These are phyloP conservation scores for Cladosporium oxysporum DNA, from an alignment of 2,329 filamentous ascomycete species.

Conservation along the genomic window DNA sequence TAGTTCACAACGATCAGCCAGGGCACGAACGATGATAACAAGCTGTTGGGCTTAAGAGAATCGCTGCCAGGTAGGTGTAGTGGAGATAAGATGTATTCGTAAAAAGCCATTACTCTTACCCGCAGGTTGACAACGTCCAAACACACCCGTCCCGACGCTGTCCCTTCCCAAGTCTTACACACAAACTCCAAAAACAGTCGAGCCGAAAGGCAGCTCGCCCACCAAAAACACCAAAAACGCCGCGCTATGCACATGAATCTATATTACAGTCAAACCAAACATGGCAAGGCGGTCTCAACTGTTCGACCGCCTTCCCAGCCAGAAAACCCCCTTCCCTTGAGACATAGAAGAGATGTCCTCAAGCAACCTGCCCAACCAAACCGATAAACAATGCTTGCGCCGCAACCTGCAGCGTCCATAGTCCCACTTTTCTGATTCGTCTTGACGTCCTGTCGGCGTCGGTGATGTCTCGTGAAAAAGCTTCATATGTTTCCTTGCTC, in stretches of 20 bases:
- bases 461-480: conserved; percentile 87
- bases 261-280: conserved; percentile 2
- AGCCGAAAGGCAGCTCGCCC: not conserved
- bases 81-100: conserved; percentile 1
- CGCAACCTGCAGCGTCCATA: conserved; percentile 92
- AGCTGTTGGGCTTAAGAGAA: not conserved
- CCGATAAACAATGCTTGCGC: conserved; percentile 94
- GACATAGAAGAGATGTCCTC: not conserved
- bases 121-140: not conserved
- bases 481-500: conserved; percentile 89
- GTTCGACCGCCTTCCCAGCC: not conserved
- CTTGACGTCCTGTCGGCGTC: conserved; percentile 85
- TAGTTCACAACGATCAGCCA: not conserved
- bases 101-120: not conserved
- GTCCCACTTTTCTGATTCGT: conserved; percentile 89
- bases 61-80: not conserved
- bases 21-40: not conserved
- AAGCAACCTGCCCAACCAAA: conserved; percentile 78
- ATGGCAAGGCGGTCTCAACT: conserved; percentile 5
- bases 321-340: not conserved
- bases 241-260: conserved; percentile 4
- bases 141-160: not conserved
- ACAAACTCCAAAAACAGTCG: not conserved
- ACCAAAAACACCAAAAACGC: not conserved
- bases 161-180: not conserved